A percentile compares a stretch with the other conserved stretches of the same genome.
phyloP scores from a whole-genome alignment of 2,329 filamentous ascomycete species.

The Colletotrichum musae region DNA sequence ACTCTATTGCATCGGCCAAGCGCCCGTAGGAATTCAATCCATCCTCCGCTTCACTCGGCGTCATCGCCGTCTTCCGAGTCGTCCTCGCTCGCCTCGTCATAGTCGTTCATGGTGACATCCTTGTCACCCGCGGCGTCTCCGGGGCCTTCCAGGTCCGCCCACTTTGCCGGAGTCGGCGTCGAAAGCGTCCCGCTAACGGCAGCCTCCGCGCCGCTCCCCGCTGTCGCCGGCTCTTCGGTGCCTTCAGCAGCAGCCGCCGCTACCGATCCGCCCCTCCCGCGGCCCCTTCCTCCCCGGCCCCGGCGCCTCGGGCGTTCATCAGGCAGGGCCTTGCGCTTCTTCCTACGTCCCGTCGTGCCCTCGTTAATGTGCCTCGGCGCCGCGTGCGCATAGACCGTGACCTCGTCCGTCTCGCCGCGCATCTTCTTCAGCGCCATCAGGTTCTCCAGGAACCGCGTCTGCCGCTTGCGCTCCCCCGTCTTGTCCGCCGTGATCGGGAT shows the following conservation, averaged over 20 bases:
- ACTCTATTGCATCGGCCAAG: slow-evolving; percentile 2
- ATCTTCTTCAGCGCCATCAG: slow-evolving; percentile 75
- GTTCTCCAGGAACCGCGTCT: slow-evolving; percentile 74
- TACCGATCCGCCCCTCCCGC: slow-evolving; percentile 13
- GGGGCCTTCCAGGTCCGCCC: slow-evolving; percentile 49
- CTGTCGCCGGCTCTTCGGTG: neutral
- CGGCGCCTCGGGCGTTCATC: slow-evolving; percentile 30
- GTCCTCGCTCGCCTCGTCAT: slow-evolving; percentile 42
- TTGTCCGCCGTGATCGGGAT: slow-evolving; percentile 63
- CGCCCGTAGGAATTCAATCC: neutral
- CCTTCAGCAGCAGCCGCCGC: neutral
- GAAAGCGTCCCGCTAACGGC: slow-evolving; percentile 44
- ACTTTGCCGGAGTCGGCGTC: slow-evolving; percentile 52
- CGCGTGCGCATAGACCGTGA: slow-evolving; percentile 71
- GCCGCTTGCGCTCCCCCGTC: slow-evolving; percentile 62
- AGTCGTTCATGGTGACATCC: slow-evolving; percentile 29
- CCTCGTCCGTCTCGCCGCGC: slow-evolving; percentile 75
- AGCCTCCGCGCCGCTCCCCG: neutral
- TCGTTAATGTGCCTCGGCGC: slow-evolving; percentile 49
- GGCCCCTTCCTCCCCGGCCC: slow-evolving; percentile 33
- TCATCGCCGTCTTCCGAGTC: slow-evolving; percentile 47
- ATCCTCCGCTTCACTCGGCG: slow-evolving; percentile 3
- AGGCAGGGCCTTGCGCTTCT: slow-evolving; percentile 40
- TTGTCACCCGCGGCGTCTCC: slow-evolving; percentile 42
- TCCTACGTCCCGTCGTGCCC: slow-evolving; percentile 41